Base-by-base conservation (phyloP, 768 basidiomycete species). In the Tephrocybe sp. region DNA sequence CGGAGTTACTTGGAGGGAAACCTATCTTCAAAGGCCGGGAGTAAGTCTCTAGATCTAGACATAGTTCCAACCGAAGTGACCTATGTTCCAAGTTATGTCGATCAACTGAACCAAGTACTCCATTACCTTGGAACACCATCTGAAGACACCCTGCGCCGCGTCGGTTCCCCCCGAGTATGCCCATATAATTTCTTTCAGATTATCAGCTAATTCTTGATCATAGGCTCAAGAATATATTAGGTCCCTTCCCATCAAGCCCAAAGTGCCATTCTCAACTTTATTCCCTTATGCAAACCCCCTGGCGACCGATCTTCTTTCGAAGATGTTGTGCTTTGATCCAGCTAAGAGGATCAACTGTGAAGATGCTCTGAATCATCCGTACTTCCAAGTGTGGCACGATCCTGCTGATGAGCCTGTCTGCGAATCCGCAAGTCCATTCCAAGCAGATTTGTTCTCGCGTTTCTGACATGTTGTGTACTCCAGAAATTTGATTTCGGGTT, bases 151-250 rank as follows among this genome's bases (percentile, higher is more conserved):
- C 82, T 99, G 11, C 85, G 96, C 41, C 86, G 97, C 41, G 95
- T 99, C 45, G 97, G 97, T 19, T 93, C 90, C 33, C 96, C 97
- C 30, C 79, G 97, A 53, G 94, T 93, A 62, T 42, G 84, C 74
- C 30, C 32, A 20, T 38, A 22, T 17, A 23, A 30, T 40, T 26
- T 19, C n/a, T 31, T 30, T 13, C 4, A 39, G 30, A n/a, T 11
- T 23, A 12, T 32, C 22, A 48, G 51, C 38, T 48, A 36, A 42
- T 48, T 45, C 43, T 36, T 40, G 23, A 14, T 60, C n/a, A 8
- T 62, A 94, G 92, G 93, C 93, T 0, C 94, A 96, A 75, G 93
- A 97, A 62, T 99, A 99, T 66, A 99, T 99, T 62, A 89, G 97
- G 45, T 97, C 94, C 20, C 78, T 99, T 23, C 97, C 97, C 19